Percentiles rank a stretch among this genome's conserved stretches.
These are phyloP conservation scores for Fusarium gaditjirri DNA, from an alignment of 2,329 filamentous ascomycete genomes.

Conservation along the genomic window DNA sequence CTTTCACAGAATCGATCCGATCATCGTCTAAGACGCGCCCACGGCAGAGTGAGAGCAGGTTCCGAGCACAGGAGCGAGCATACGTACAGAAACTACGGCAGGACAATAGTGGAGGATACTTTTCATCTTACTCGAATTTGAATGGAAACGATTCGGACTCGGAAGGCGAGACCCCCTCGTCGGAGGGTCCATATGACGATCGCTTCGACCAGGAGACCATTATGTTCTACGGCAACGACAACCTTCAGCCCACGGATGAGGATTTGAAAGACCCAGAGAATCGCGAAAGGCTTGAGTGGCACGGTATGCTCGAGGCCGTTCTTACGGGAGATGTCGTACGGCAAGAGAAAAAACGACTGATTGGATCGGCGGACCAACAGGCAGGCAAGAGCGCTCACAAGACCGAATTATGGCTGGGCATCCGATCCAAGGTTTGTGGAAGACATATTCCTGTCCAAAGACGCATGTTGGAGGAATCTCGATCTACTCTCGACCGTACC, in stretches of 20 bases:
- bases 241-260: constrained; percentile 87
- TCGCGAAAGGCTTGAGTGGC: constrained; percentile 93
- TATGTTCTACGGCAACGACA: constrained; percentile 91
- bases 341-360: constrained; percentile 96
- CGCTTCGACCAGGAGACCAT: constrained; percentile 91
- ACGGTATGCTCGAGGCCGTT: constrained; percentile 96
- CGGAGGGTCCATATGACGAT: constrained; percentile 86
- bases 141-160: constrained; percentile 83
- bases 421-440: constrained; percentile 85
- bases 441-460: constrained; percentile 85
- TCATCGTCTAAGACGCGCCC: constrained; percentile 64
- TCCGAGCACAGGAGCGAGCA: constrained; percentile 82
- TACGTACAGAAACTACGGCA: constrained; percentile 93
- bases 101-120: constrained; percentile 73
- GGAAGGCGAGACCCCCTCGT: constrained; percentile 90
- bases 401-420: constrained; percentile 86
- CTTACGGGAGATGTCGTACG: constrained; percentile 96
- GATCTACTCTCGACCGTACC: constrained; percentile 75
- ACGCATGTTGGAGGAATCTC: constrained; percentile 87
- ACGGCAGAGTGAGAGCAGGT: constrained; percentile 57
- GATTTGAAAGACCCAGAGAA: constrained; percentile 90
- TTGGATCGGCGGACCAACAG: constrained; percentile 75
- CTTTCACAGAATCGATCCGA: constrained; percentile 58
- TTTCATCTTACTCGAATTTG: constrained; percentile 71
- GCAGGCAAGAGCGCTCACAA: constrained; percentile 74